Base-by-base conservation (phyloP, 2,329 filamentous ascomycete species). In the Aphanocladium album region DNA sequence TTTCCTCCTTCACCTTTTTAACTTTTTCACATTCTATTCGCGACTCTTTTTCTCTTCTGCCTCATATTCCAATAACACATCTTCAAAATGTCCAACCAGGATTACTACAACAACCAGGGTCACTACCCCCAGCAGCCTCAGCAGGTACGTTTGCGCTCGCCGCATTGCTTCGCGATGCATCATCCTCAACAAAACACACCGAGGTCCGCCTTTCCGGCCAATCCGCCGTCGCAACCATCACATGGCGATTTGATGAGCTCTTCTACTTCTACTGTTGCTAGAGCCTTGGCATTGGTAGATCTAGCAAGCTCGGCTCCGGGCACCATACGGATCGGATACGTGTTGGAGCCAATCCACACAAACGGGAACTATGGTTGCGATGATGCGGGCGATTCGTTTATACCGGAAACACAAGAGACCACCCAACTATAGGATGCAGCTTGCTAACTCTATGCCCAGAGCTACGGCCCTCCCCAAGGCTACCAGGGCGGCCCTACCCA, bases 71-170 rank as follows among this genome's bases (percentile, higher is more conserved):
- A 12, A 33, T 9, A 35, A 37, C 25, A 30, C 14, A 27, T 41
- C 33, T 55, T 33, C 63, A 67, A 43, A 62, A 77, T 77, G 76
- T 73, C 76, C 54, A 74, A 69, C 67, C 70, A 77, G 63, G 75
- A 77, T 37, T 77, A 77, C 70, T 77, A 77, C 68, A 67, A 72
- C 62, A 68, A 70, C 55, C 70, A 71, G 33, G 66, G 65, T 62
- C 66, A 67, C 57, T 60, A 60, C 30, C 61, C 57, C 39, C 74
- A 76, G 60, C 72, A 76, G 21, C 76, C 76, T 19, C 76, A 74
- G 62, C 64, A 72, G 39, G 76, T 78, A 72, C 70, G 76, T 65
- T 12, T 33, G 8, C 41, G 35, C 14, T 23, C 43, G 19, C 43
- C 41, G 11, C 19, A 37, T 23, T 30, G 19, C 12, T 12, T 12